A percentile compares a stretch with the other conserved stretches of the same genome.
Conservation (phyloP, 169 alveolate genomes). For the Ichthyophthirius multifiliis region DNA sequence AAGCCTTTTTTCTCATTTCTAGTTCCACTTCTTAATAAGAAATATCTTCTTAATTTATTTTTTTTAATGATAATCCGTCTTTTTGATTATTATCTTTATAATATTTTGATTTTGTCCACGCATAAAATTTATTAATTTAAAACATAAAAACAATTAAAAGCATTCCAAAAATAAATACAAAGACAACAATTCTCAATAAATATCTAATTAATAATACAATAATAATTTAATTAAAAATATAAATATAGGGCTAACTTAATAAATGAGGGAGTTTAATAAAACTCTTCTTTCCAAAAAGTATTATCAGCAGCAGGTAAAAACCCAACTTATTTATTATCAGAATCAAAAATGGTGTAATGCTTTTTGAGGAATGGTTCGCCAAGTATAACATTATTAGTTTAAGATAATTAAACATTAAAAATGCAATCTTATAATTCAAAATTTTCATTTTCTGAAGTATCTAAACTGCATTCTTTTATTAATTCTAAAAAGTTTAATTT, state of each 20-base stretch:
- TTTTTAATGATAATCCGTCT: neutral
- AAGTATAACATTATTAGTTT: neutral
- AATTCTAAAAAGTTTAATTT: neutral
- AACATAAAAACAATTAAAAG: neutral
- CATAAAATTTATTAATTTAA: neutral
- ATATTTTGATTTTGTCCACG: neutral
- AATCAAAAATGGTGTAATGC: slow-evolving; percentile 7
- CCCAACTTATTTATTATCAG: neutral
- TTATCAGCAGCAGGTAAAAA: slow-evolving; percentile 6
- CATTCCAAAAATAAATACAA: neutral
- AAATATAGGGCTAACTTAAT: neutral
- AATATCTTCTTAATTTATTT: neutral
- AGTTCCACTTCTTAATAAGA: slow-evolving; percentile 1
- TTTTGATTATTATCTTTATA: neutral
- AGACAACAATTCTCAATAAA: neutral
- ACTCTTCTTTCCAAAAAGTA: neutral
- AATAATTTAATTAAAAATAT: neutral
- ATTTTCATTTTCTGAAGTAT: neutral
- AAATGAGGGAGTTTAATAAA: neutral
- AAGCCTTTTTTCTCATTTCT: slow-evolving; percentile 12
- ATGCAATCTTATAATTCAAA: neutral
- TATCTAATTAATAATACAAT: neutral
- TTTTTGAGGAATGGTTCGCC: slow-evolving; percentile 17
- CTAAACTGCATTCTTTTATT: neutral
- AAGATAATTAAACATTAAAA: neutral